Base-by-base conservation (phyloP, 2,329 filamentous ascomycete genomes). In the Cadophora malorum region DNA sequence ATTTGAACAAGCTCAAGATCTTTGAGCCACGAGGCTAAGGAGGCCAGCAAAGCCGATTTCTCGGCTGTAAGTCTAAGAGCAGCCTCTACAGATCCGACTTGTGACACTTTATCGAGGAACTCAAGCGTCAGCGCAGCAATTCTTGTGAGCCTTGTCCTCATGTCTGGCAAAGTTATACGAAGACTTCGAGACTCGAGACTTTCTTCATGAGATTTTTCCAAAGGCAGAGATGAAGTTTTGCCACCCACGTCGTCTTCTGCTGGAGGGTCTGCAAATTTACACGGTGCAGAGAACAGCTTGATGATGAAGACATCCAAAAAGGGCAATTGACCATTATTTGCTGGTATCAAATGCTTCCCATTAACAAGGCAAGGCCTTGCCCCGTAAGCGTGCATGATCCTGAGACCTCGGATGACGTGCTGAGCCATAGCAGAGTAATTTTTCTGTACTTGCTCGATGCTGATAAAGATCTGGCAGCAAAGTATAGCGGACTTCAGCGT, bases 381-480 rank as follows among this genome's bases (percentile, higher is more conserved):
- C 16, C 77, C 77, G 62, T 79, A 76, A 71, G 83, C 78, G 68
- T 75, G 78, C 78, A 83, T 80, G 71, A 83, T 83, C n/a, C 73
- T 75, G 55, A 83, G 77, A 65, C 82, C 82, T 64, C 70, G 79
- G 71, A 81, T 76, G 25, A 83, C 79, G 65, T 83, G 82, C 55
- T 80, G 79, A 50, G 76, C 78, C 80, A 83, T 81, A 47, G 80
- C 77, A 68, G 75, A 67, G 47, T 79, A 81, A 64, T 83, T 81
- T 5, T 74, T 73, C 35, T 76, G 76, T 63, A 80, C 78, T 75
- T 83, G 81, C 71, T 83, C 81, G 66, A 83, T 82, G 71, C 82
- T 83, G 71, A 83, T 82, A 69, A 83, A 79, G 50, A 83, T 72
- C 69, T 83, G 80, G 71, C 82, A 84, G 75, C 82, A 84, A 67